A percentile compares a stretch with the other conserved stretches of the same genome.
phyloP scores from a whole-genome alignment of 164 flowering plant species.

The Nelumbo lutea region DNA sequence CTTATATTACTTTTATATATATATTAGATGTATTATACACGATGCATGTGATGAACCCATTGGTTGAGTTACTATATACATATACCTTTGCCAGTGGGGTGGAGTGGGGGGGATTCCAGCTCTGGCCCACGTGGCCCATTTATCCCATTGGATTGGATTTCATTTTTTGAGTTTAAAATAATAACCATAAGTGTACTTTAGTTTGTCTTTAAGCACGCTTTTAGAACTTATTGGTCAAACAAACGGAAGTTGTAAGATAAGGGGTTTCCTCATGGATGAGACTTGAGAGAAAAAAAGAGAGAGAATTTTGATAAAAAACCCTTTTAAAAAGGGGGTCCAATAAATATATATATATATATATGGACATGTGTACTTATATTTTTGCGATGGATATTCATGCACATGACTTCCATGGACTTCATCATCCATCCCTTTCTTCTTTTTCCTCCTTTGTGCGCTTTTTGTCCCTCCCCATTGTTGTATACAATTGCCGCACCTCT shows the following conservation, averaged over 20 bases:
- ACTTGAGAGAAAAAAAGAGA: no score
- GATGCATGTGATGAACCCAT: no score
- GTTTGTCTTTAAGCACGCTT: neutral
- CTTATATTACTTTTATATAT: no score
- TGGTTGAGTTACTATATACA: no score
- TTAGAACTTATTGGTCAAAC: constrained; percentile 4
- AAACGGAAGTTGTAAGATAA: neutral
- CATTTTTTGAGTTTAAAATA: neutral
- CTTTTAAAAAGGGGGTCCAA: neutral
- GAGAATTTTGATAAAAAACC: neutral
- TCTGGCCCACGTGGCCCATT: constrained; percentile 2
- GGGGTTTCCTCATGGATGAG: neutral
- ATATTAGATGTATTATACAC: no score
- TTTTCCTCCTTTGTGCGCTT: neutral
- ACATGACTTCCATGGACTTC: no score
- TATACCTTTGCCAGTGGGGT: no score
- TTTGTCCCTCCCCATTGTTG: neutral
- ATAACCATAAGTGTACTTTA: neutral
- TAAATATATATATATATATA: no score
- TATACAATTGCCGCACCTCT: neutral
- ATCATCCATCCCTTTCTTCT: neutral
- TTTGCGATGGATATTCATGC: no score
- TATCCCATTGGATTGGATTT: neutral
- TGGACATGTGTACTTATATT: no score
- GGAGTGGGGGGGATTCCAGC: neutral